Conservation (phyloP, 768 basidiomycete species). For the Trametes elegans region DNA sequence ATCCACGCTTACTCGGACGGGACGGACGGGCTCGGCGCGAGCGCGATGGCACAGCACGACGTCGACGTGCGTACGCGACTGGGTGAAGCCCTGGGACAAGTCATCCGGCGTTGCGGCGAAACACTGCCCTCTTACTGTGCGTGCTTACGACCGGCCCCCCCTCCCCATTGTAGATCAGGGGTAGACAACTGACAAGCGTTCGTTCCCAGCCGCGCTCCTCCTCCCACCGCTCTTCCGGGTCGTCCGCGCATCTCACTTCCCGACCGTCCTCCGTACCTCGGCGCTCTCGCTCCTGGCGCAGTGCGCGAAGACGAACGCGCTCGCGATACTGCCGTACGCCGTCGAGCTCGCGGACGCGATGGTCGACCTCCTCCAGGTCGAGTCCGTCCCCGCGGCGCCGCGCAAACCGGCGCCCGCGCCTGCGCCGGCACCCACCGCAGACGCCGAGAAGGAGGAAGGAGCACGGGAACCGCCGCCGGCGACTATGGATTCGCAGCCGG, state of each 20-base stretch:
- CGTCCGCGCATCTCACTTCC: slow-evolving; percentile 57
- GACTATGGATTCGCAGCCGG: slow-evolving; percentile 60
- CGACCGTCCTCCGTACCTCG: slow-evolving; percentile 71
- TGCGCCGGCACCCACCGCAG: not conserved
- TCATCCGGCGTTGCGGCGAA: slow-evolving; percentile 71
- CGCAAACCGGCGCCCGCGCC: not conserved
- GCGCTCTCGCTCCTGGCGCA: slow-evolving; percentile 70
- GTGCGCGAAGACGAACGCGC: slow-evolving; percentile 60
- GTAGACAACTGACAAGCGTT: too few species aligned
- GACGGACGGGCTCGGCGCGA: slow-evolving; percentile 48
- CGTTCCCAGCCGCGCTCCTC: slow-evolving; percentile 64
- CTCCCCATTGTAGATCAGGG: too few species aligned
- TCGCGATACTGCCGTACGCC: slow-evolving; percentile 63
- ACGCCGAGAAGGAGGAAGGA: slow-evolving; percentile 1
- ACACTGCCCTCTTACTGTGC: slow-evolving; percentile 68
- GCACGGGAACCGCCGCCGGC: slow-evolving; percentile 3
- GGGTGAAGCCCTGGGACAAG: slow-evolving; percentile 81
- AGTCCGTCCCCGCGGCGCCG: slow-evolving; percentile 39
- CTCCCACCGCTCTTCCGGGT: slow-evolving; percentile 70
- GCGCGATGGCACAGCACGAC: slow-evolving; percentile 52
- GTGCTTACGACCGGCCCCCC: too few species aligned
- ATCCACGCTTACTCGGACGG: slow-evolving; percentile 63
- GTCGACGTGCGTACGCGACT: slow-evolving; percentile 73
- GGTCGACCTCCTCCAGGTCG: slow-evolving; percentile 74
- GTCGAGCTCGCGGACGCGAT: slow-evolving; percentile 62